Conservation (phyloP, 2,329 filamentous ascomycete species). For the Penicillium janthinellum region DNA sequence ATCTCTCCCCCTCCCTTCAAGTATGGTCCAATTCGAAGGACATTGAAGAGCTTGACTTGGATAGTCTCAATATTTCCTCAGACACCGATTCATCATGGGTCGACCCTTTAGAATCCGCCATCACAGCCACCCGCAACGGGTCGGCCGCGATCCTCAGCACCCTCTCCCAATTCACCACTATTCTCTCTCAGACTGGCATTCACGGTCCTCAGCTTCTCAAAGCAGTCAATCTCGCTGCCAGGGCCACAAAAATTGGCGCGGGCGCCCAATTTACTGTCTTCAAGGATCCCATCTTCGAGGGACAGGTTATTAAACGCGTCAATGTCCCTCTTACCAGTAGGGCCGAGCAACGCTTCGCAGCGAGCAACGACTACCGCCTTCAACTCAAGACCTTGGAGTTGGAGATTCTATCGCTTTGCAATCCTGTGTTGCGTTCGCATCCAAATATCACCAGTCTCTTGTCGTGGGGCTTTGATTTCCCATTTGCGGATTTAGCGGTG, state of each 20-base stretch:
- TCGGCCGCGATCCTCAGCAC: conserved; percentile 28
- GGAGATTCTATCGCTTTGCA: conserved; percentile 31
- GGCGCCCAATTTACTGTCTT: conserved; percentile 34
- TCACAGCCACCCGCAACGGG: conserved; percentile 32
- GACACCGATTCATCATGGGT: conserved; percentile 11
- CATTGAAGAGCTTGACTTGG: conserved; percentile 14
- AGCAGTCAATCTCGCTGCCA: conserved; percentile 22
- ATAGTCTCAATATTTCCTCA: conserved; percentile 7
- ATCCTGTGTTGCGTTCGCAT: conserved; percentile 29
- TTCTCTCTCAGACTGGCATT: conserved; percentile 31
- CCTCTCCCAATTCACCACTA: conserved; percentile 30
- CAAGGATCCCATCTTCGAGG: conserved; percentile 26
- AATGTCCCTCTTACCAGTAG: conserved; percentile 29
- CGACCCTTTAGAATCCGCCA: conserved; percentile 27
- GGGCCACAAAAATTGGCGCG: conserved; percentile 29
- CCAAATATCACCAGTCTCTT: conserved; percentile 30
- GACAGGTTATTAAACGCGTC: conserved; percentile 32
- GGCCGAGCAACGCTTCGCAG: conserved; percentile 22
- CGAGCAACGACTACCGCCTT: conserved; percentile 27
- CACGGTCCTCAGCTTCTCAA: conserved; percentile 29
- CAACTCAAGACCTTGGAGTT: conserved; percentile 29
- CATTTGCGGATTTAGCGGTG: conserved; percentile 28
- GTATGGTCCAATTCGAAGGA: conserved; percentile 5
- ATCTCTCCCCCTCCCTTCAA: conserved; percentile 3
- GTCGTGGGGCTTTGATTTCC: conserved; percentile 34